Conservation (phyloP, 2,329 filamentous ascomycete species). For the Aspergillus candidus region DNA sequence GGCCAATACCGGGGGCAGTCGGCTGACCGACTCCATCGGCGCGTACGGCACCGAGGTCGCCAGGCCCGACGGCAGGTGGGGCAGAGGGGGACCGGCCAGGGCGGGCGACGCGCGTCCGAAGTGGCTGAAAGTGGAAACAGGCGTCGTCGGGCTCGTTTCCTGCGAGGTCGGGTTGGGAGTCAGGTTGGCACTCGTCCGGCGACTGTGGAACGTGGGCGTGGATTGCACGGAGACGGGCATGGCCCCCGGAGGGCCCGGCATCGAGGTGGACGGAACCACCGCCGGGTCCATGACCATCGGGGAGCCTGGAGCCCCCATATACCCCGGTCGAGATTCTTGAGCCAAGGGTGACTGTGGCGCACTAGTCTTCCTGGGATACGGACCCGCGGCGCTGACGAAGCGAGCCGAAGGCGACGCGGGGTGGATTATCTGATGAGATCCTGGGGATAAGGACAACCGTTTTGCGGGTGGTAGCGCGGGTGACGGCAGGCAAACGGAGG, state of each 20-base stretch:
- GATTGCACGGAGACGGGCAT: constrained; percentile 25
- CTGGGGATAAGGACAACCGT: constrained; percentile 30
- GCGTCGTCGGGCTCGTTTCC: constrained; percentile 31
- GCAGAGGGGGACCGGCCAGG: constrained; percentile 15
- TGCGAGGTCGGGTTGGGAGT: constrained; percentile 29
- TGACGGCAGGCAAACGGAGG: constrained; percentile 20
- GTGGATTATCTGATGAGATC: constrained; percentile 26
- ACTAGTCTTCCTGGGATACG: constrained; percentile 26
- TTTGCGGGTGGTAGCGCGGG: constrained; percentile 17
- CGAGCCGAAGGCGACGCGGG: constrained; percentile 35
- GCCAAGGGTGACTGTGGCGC: constrained; percentile 32
- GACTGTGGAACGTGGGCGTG: constrained; percentile 28
- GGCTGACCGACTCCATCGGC: constrained; percentile 21
- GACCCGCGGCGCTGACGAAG: constrained; percentile 23
- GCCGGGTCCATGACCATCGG: constrained; percentile 22
- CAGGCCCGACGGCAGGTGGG: constrained; percentile 14
- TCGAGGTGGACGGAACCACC: constrained; percentile 18
- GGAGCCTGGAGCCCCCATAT: constrained; percentile 21
- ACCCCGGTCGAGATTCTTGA: constrained; percentile 27
- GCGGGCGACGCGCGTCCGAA: constrained; percentile 28
- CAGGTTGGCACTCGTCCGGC: constrained; percentile 26
- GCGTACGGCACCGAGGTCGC: constrained; percentile 17
- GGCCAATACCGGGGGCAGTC: constrained; percentile 19
- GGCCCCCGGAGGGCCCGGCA: constrained; percentile 12
- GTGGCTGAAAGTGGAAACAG: constrained; percentile 28